These are phyloP conservation scores for Aureobasidium melanogenum DNA, from an alignment of 2,329 filamentous ascomycete species.

Conservation along the genomic window DNA sequence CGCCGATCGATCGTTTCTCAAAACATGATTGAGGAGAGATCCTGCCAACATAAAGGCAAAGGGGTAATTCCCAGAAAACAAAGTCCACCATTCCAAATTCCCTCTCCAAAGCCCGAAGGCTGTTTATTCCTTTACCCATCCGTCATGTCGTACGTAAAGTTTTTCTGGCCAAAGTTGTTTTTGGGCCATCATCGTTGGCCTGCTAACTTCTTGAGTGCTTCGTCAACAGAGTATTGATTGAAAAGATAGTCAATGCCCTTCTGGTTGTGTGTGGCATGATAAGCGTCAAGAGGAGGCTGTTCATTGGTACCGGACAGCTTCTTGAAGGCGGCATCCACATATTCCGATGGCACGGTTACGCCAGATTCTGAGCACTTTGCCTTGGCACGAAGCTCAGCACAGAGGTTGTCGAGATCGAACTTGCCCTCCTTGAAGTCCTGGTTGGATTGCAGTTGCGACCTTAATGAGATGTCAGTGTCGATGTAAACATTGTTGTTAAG, in stretches of 20 bases:
- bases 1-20: neutral
- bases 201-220: constrained; percentile 19
- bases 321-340: constrained; percentile 61
- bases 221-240: constrained; percentile 22
- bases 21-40: neutral
- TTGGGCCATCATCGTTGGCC: neutral
- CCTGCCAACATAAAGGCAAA: neutral
- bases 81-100: neutral
- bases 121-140: neutral
- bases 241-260: constrained; percentile 17
- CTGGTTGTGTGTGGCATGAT: constrained; percentile 7
- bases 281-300: constrained; percentile 13
- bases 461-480: constrained; percentile 42
- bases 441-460: constrained; percentile 84
- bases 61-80: neutral
- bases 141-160: constrained; percentile 5
- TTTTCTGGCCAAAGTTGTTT: neutral
- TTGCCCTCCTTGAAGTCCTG: constrained; percentile 82
- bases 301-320: constrained; percentile 31
- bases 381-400: constrained; percentile 87
- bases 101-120: neutral
- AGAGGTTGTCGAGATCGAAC: constrained; percentile 87
- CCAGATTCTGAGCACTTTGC: constrained; percentile 89
- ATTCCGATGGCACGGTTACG: constrained; percentile 78
- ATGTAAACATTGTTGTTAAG: neutral